These are phyloP conservation scores for Boletus coccyginus DNA, from an alignment of 768 basidiomycete genomes.

Conservation along the genomic window DNA sequence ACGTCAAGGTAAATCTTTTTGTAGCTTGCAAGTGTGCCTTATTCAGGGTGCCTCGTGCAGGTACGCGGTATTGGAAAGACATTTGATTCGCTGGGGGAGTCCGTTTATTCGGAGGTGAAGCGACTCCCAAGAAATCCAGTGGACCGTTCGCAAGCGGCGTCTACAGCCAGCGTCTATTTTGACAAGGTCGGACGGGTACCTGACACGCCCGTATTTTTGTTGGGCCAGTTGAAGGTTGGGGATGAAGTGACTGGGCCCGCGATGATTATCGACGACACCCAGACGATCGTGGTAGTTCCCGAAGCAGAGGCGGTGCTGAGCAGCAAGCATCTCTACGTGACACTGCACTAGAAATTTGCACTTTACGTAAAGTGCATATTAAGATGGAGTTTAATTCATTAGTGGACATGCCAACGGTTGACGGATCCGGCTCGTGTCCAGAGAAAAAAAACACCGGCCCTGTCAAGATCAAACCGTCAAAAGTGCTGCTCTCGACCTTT, in stretches of 20 bases:
- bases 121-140: constrained; percentile 43
- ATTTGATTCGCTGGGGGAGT: constrained; percentile 74
- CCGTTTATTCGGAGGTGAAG: constrained; percentile 74
- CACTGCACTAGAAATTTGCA: constrained; percentile 30
- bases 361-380: constrained; percentile 2
- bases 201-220: constrained; percentile 76
- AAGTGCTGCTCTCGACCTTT: not conserved
- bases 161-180: constrained; percentile 73
- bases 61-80: constrained; percentile 92
- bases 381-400: not conserved
- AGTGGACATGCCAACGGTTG: not conserved
- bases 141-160: constrained; percentile 44
- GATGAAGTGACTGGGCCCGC: constrained; percentile 81
- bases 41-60: constrained; percentile 30
- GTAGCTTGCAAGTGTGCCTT: not conserved
- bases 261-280: constrained; percentile 93
- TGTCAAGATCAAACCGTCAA: not conserved
- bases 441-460: not conserved
- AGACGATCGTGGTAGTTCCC: constrained; percentile 88
- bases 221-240: constrained; percentile 65
- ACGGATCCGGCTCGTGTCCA: not conserved
- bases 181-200: constrained; percentile 72
- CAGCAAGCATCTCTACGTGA: constrained; percentile 64
- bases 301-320: constrained; percentile 64
- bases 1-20: constrained; percentile 64